Evolutionary conservation across 2,329 filamentous ascomycete species (phyloP).

Genomic region (Ilyonectria robusta): DNA sequence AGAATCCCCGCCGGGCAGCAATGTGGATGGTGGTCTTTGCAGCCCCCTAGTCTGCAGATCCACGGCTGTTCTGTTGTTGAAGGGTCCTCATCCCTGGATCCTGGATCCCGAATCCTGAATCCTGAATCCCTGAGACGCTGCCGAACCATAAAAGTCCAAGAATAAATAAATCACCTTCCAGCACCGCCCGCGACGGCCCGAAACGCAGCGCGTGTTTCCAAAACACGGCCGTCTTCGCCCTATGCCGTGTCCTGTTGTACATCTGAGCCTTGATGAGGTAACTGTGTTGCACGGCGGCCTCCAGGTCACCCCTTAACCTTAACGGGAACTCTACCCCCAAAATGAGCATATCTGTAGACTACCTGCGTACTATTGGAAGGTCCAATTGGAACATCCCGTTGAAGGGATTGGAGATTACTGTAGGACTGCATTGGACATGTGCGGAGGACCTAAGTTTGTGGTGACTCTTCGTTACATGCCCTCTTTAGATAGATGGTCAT

Average conservation of each 20-base stretch:
- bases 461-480: neutral
- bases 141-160: slow-evolving; percentile 13
- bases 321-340: neutral
- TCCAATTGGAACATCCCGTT: neutral
- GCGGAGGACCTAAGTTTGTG: no score
- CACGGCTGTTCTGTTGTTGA: neutral
- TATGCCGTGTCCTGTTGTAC: neutral
- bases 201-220: slow-evolving; percentile 4
- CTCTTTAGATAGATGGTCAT: neutral
- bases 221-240: neutral
- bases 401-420: neutral
- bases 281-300: neutral
- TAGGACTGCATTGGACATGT: neutral
- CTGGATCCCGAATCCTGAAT: slow-evolving; percentile 23
- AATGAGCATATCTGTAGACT: neutral
- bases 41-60: slow-evolving; percentile 31
- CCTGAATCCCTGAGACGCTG: slow-evolving; percentile 25
- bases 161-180: slow-evolving; percentile 6
- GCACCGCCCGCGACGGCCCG: neutral
- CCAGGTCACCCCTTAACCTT: neutral
- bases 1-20: neutral
- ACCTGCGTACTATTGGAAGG: neutral
- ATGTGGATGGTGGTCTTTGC: neutral
- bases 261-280: neutral
- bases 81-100: slow-evolving; percentile 13